These are phyloP conservation scores for Mayamaea pseudoterrestris DNA, from an alignment of 108 stramenopile species.

Conservation along the genomic window DNA sequence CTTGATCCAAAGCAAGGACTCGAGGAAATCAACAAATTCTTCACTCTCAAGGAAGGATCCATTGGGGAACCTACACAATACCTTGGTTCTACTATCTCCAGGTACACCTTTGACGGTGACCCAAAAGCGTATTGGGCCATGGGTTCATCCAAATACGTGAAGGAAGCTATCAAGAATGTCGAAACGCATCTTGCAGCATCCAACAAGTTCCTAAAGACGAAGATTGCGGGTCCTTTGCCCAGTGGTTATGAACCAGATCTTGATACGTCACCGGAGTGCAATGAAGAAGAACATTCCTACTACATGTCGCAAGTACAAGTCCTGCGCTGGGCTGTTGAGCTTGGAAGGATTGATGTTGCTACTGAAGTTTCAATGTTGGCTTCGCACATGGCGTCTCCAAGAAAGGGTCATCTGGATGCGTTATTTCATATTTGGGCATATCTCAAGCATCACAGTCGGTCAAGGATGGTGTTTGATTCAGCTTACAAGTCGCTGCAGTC, in stretches of 20 bases:
- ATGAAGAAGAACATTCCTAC: not conserved
- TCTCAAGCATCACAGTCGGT: constrained; percentile 7
- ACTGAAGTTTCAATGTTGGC: constrained; percentile 34
- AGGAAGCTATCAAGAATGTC: constrained; percentile 9
- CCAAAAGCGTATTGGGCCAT: constrained; percentile 5
- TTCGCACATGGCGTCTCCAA: constrained; percentile 27
- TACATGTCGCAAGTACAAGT: not conserved
- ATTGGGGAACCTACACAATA: constrained; percentile 8
- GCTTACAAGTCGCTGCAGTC: not conserved
- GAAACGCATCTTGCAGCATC: constrained; percentile 7
- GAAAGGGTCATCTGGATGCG: constrained; percentile 28
- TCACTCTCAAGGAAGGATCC: constrained; percentile 11
- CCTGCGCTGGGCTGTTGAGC: constrained; percentile 23
- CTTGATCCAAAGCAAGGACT: not conserved
- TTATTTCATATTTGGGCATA: constrained; percentile 31
- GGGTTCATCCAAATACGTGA: constrained; percentile 12
- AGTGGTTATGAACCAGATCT: not conserved
- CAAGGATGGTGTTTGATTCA: constrained; percentile 16
- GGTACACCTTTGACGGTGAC: not conserved
- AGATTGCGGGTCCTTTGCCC: not conserved
- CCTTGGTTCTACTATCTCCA: constrained; percentile 10
- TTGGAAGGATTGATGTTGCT: constrained; percentile 25
- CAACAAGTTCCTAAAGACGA: not conserved
- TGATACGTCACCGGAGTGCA: not conserved
- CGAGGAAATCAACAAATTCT: not conserved